Evolutionary conservation across 768 basidiomycete species (phyloP), one percentile per base, ranked within the genome.

Genomic region (Mycena rosella): DNA sequence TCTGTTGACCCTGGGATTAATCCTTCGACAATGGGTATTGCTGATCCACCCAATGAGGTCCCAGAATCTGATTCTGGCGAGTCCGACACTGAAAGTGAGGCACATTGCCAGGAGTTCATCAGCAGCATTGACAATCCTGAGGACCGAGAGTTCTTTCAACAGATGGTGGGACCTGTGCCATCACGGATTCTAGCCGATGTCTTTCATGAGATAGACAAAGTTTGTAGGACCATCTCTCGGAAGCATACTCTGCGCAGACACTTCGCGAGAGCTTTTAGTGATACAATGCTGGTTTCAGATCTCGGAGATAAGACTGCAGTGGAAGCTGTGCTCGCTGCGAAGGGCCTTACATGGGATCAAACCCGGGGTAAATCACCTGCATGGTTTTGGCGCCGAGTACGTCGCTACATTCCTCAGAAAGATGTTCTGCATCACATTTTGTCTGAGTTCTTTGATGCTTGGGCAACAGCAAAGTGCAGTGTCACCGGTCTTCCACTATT

Each of bases 201-300:
- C 3, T 66, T 63, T 36, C 66, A 73, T 66, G 55, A 42, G 17
- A 69, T 67, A 8, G 44, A 47, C n/a, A n/a, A n/a, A n/a, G n/a
- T n/a, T n/a, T n/a, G n/a, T n/a, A n/a, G n/a, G n/a, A n/a, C n/a
- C n/a, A n/a, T n/a, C n/a, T n/a, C n/a, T n/a, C n/a, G n/a, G n/a
- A n/a, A n/a, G n/a, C n/a, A n/a, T n/a, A n/a, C n/a, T n/a, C n/a
- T n/a, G n/a, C n/a, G n/a, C n/a, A n/a, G n/a, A n/a, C n/a, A n/a
- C n/a, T n/a, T n/a, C n/a, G n/a, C n/a, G n/a, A 7, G 42, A 52
- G 67, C 68, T 22, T 57, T 72, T 52, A 53, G 60, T 54, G 72
- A 73, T 22, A 67, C 72, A 15, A 30, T 57, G 30, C 34, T 64
- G 15, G 40, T 60, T n/a, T 47, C 59, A 1, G 45, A 60, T 17